Evolutionary conservation across 768 basidiomycete genomes (phyloP), one percentile per base, ranked within the genome.

Genomic region (Pulveroboletus ravenelii): DNA sequence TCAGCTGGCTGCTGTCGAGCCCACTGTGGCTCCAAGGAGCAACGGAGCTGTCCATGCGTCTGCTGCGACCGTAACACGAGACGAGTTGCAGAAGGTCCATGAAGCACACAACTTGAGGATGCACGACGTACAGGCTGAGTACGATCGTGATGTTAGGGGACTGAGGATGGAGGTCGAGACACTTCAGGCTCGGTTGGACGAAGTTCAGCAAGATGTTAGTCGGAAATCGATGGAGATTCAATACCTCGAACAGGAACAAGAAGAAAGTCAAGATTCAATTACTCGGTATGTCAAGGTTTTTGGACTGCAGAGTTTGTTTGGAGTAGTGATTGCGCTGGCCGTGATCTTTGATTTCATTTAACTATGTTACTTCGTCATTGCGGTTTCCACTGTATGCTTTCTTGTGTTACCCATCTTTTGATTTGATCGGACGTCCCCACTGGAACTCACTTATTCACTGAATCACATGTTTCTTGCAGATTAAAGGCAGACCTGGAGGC

Each of bases 51-150:
- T 67, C 18, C 63, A 69, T 37, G 59, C 65, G 17, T 65, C 71
- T 37, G 64, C 74, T 31, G 67, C 73, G 41, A 55, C 65, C 20
- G 80, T 89, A 8, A 79, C 87, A 32, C 84, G 82, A 58, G 89
- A 89, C 55, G 89, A 93, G 49, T 69, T 93, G 36, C 81, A 83
- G 63, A 79, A 76, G 61, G 69, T 89, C 62, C 87, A 93, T 56
- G 86, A 89, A 65, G 91, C 91, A 6, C 91, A 93, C 66, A 88
- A 87, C 63, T 73, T 85, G 54, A 92, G 86, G 72, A 64, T 93
- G 56, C 72, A 83, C 45, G 89, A 92, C 67, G 55, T 91, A 48
- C 75, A 85, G 63, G 82, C 83, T 14, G 79, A 78, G 18, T 80
- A 87, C 60, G 81, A 82, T 29, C 82, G 81, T 57, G 72, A 71